phyloP scores from a whole-genome alignment of 352 stramenopile species.

The Pythium grandisporangium region DNA sequence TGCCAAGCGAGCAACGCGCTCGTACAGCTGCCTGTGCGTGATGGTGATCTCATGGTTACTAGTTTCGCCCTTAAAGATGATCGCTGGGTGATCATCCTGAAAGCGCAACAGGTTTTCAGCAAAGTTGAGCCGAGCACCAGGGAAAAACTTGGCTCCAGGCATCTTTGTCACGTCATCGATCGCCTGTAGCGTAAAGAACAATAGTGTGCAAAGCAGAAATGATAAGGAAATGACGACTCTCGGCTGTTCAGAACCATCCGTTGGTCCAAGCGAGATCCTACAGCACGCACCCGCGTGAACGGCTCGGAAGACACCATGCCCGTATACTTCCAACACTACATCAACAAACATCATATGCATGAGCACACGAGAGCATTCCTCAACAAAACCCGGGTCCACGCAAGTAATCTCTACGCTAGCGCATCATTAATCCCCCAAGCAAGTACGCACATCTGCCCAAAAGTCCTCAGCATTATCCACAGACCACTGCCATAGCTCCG shows the following conservation, averaged over 20 bases:
- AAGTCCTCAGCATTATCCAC: slow-evolving; percentile 57
- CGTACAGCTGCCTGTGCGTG: slow-evolving; percentile 57
- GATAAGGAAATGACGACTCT: no score
- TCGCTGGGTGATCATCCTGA: slow-evolving; percentile 55
- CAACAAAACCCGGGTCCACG: no score
- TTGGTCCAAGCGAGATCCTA: no score
- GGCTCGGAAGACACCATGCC: slow-evolving; percentile 46
- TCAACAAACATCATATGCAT: not conserved
- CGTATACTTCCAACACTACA: slow-evolving; percentile 65
- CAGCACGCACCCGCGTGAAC: slow-evolving; percentile 23
- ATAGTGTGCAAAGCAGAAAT: no score
- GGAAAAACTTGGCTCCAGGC: slow-evolving; percentile 65
- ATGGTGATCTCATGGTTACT: slow-evolving; percentile 45
- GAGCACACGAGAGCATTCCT: not conserved
- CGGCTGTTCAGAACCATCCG: no score
- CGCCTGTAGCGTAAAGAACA: no score
- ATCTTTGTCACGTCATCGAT: slow-evolving; percentile 61
- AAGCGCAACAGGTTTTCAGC: slow-evolving; percentile 69
- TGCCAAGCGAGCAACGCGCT: slow-evolving; percentile 35
- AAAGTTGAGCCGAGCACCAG: slow-evolving; percentile 58
- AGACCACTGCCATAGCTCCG: slow-evolving; percentile 65
- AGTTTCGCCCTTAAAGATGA: slow-evolving; percentile 70
- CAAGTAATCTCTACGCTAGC: no score
- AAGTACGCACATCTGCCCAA: slow-evolving; percentile 29
- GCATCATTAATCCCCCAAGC: not conserved